Base-by-base conservation (phyloP, 768 basidiomycete species). In the Cyclocybe cylindracea region DNA sequence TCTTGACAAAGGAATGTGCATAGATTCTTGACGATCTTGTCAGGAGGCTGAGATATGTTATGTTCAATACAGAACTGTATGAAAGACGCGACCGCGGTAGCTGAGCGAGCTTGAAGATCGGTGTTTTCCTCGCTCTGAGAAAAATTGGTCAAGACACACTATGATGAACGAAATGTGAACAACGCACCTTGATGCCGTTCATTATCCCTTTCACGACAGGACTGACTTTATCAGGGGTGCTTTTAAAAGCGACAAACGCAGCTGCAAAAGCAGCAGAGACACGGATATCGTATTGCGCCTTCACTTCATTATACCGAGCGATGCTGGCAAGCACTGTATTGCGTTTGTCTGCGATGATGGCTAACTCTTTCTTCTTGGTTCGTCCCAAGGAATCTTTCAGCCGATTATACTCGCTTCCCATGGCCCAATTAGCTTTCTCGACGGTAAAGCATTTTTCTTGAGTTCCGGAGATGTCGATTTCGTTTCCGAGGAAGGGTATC, bases 1-100 rank as follows among this genome's bases (percentile, higher is more conserved):
- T 99, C 97, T 61, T 94, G 91, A 64, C 96, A 98, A 5, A 98
- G 75, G 71, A 98, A 98, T 0, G 92, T 94, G 73, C 93, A 96
- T 7, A 98, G 82, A 65, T 99, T 99, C 73, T 93, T 94, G 56
- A 98, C 85, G 50, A 99, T 92, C 76, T 99, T 99, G 61, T 94
- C 92, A 1, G 90, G 89, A 3, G 96, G 94, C 62, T 94, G 92
- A 32, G 78, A 67, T 44, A 93, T 83, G 40, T 84, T 79, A 65
- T 82, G 84, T 61, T 75, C 74, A 3, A 85, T 78, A 67, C 93
- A 97, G 64, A 92, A 91, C 50, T 87, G 84, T 56, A 98, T 83
- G 70, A 99, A 94, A 5, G 85, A 80, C 4, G 94, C 89, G 11
- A 98, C 89, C 0, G 94, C 86, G 0, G 75, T 75, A 0, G 96